Conservation (phyloP, 225 moss, liverwort and hornwort genomes). For the Thuidium tamariscinum region DNA sequence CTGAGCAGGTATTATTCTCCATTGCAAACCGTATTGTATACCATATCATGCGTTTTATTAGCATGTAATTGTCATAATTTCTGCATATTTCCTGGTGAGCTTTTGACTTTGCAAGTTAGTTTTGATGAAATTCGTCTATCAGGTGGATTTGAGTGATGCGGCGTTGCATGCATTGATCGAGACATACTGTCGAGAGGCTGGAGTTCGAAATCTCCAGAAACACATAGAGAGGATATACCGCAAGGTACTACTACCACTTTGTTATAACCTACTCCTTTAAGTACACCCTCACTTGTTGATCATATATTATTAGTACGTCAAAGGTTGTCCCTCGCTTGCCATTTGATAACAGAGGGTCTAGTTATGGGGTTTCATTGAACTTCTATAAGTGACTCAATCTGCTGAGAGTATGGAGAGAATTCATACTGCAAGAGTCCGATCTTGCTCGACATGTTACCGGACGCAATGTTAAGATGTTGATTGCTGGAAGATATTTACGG, state of each 20-base stretch:
- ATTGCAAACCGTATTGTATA: neutral
- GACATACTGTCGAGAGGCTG: constrained; percentile 97
- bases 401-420: neutral
- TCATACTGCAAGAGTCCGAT: neutral
- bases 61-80: neutral
- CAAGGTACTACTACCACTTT: constrained; percentile 45
- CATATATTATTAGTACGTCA: neutral
- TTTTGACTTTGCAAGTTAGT: neutral
- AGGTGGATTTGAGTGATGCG: constrained; percentile 64
- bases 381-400: neutral
- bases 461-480: neutral
- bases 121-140: neutral
- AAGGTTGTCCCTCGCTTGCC: neutral
- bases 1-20: constrained; percentile 51
- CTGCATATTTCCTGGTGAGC: neutral
- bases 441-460: neutral
- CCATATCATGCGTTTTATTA: neutral
- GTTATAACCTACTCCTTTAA: neutral
- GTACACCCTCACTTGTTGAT: constrained; percentile 1
- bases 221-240: constrained; percentile 98
- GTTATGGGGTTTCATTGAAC: neutral
- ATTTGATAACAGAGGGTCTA: neutral
- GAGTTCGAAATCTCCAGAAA: constrained; percentile 94
- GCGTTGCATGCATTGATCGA: constrained; percentile 86
- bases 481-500: neutral